These are phyloP conservation scores for Ambrosiella cleistominuta DNA, from an alignment of 2,329 filamentous ascomycete genomes.

Conservation along the genomic window DNA sequence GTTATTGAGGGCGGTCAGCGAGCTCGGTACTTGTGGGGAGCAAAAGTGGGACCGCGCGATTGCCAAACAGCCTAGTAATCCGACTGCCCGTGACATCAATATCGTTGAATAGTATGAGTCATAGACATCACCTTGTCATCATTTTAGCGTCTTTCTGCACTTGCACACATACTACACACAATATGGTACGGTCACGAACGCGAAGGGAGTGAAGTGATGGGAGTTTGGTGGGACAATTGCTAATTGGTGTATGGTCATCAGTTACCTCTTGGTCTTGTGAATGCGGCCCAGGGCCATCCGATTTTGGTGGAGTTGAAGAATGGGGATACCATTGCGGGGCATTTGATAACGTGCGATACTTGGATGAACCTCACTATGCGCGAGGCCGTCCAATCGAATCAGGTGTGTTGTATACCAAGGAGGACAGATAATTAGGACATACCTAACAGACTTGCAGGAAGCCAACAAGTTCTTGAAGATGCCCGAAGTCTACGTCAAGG, in stretches of 20 bases:
- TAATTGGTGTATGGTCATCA: constrained; percentile 18
- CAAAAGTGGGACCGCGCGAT: constrained; percentile 9
- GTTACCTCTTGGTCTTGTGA: constrained; percentile 68
- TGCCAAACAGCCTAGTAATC: constrained; percentile 5
- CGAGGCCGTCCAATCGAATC: constrained; percentile 90
- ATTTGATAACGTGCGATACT: constrained; percentile 90
- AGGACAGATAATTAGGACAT: constrained; percentile 4
- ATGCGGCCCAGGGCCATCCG: constrained; percentile 88
- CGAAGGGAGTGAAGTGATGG: neutral
- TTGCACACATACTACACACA: neutral
- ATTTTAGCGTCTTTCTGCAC: neutral
- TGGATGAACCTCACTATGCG: constrained; percentile 99
- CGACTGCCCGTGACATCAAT: neutral
- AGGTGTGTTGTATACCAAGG: constrained; percentile 30
- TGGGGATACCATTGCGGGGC: constrained; percentile 91
- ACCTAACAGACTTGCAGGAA: constrained; percentile 35
- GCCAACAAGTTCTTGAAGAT: constrained; percentile 86
- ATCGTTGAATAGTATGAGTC: neutral
- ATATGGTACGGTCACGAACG: neutral
- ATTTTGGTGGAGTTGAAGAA: constrained; percentile 98
- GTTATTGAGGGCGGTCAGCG: constrained; percentile 9
- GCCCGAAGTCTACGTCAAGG: constrained; percentile 88
- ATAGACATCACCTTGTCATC: neutral
- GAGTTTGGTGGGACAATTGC: neutral
- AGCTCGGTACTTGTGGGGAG: neutral